Base-by-base conservation (phyloP, 73 alveolate genomes). In the Strombidium stylifer region DNA sequence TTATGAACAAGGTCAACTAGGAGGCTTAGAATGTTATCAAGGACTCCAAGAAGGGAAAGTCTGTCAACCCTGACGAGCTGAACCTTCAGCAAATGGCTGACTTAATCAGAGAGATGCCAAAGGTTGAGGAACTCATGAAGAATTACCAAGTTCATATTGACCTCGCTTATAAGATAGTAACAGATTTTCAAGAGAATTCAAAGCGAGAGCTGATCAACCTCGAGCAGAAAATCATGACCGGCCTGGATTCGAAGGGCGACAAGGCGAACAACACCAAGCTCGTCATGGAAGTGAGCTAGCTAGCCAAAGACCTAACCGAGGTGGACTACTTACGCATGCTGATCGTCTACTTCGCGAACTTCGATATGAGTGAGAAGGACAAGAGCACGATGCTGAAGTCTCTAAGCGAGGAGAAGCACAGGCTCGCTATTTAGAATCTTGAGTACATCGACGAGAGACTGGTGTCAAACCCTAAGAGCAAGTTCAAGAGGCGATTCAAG, bases 111-210 rank as follows among this genome's bases (percentile, higher is more conserved):
- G 19, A 48, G 3, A 54, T 66, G 75, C 76, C 81, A 1, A 76
- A 64, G 46, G 65, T 52, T 41, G 64, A 76, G 41, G 89, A 76
- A 32, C 35, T 76, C 46, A 53, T 76, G 72, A 65, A 66, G 41
- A 76, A 66, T 56, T 76, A 65, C 36, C 35, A 40, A 12, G 55
- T 76, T 0, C 89, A 76, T 37, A 28, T 76, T 32, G 75, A 66
- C 2, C 40, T 76, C 12, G 49, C 47, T 5, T 55, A 76, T 18
- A 56, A 48, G 31, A 69, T 48, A 6, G 53, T 60, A 5, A 49
- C 34, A 19, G 66, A 31, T 0, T 53, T 62, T 30, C 12, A 39
- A 27, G 21, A 37, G 66, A 74, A 40, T 28, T 62, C 61, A 6
- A 37, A 62, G 1, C 20, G 75, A 15, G 47, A 74, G n/a, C 60